Conservation (phyloP, 257 asterid genomes). For the Ilex asprella region DNA sequence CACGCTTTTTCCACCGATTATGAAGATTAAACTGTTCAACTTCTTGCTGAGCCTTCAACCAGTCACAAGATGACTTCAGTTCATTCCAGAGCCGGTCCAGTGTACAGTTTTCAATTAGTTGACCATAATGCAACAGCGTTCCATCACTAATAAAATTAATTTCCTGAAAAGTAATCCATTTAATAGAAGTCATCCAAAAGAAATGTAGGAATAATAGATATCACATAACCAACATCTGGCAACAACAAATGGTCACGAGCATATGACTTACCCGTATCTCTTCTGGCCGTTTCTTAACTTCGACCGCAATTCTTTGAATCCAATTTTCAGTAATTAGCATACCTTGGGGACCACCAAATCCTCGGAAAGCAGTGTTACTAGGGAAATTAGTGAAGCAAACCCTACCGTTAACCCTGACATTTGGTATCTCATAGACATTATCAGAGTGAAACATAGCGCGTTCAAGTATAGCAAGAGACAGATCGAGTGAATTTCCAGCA, state of each 20-base stretch:
- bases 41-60: constrained; percentile 47
- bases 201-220: too few species aligned
- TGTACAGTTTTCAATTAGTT: constrained; percentile 57
- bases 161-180: constrained; percentile 45
- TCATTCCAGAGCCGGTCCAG: constrained; percentile 77
- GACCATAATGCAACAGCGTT: constrained; percentile 75
- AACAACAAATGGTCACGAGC: constrained; percentile 4
- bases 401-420: constrained; percentile 65
- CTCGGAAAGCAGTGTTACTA: constrained; percentile 98
- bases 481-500: constrained; percentile 92
- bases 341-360: constrained; percentile 99
- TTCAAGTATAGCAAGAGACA: constrained; percentile 86
- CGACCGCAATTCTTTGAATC: constrained; percentile 86
- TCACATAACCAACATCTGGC: neutral
- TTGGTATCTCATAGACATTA: constrained; percentile 89
- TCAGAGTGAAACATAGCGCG: constrained; percentile 95
- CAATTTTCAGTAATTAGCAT: constrained; percentile 95
- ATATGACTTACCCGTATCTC: constrained; percentile 63
- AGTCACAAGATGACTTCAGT: constrained; percentile 55
- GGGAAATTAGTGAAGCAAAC: constrained; percentile 89
- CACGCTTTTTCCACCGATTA: constrained; percentile 90
- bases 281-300: constrained; percentile 75
- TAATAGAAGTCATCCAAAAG: too few species aligned
- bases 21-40: constrained; percentile 58
- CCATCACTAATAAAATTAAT: constrained; percentile 86